Percentiles rank a stretch among this genome's conserved stretches.
Evolutionary conservation across 129 eudicot genomes (phyloP).

Genomic region (Flaveria bidentis): DNA sequence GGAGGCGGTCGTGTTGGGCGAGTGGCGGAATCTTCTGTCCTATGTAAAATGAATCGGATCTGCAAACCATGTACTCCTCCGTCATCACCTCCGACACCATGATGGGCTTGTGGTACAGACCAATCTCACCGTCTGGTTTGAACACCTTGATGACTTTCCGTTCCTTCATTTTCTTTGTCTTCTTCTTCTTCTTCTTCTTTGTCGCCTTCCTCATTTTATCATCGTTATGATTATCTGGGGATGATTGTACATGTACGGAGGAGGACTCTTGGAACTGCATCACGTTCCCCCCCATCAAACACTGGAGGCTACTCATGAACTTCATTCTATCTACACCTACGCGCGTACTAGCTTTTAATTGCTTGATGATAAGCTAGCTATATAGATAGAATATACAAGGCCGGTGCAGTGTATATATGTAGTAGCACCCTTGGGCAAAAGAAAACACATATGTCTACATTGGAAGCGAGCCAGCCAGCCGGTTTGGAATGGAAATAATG

Average conservation of each 20-base stretch:
- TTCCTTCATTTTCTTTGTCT: constrained; percentile 1
- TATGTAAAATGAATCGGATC: constrained; percentile 64
- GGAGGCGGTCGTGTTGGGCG: constrained; percentile 48
- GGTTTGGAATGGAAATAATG: constrained; percentile 14
- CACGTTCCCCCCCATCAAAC: constrained; percentile 38
- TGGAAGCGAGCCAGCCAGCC: constrained; percentile 32
- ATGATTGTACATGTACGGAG: background rate
- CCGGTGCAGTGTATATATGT: background rate
- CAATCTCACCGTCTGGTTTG: constrained; percentile 46
- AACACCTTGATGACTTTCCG: constrained; percentile 47
- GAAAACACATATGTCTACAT: constrained; percentile 10
- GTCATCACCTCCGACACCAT: constrained; percentile 44
- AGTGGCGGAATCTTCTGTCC: constrained; percentile 61
- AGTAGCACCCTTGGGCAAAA: constrained; percentile 25
- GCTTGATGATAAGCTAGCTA: background rate
- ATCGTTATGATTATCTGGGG: background rate
- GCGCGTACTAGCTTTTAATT: no score
- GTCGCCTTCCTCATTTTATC: background rate
- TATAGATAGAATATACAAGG: background rate
- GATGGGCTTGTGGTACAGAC: constrained; percentile 41
- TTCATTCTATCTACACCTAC: constrained; percentile 21
- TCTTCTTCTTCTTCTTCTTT: constrained; percentile 17
- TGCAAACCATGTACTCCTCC: constrained; percentile 47
- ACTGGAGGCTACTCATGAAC: constrained; percentile 31
- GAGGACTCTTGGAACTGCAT: constrained; percentile 20